Evolutionary conservation across 2,329 filamentous ascomycete genomes (phyloP), one percentile per base, ranked within the genome.

Genomic region (Exophiala spinifera): DNA sequence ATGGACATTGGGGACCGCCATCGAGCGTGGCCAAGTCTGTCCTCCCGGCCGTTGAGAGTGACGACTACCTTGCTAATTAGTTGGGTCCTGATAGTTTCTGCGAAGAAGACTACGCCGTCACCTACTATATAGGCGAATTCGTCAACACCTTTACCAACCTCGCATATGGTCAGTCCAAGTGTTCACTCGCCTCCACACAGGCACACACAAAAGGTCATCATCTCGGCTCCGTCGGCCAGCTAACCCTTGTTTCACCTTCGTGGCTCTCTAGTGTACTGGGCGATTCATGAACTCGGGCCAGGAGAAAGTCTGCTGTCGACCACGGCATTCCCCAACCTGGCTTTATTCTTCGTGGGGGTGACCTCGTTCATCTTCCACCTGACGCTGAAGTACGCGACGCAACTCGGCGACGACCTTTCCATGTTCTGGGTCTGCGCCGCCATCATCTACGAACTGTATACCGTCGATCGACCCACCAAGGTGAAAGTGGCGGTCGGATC

Each of bases 121-220:
- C 57, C 1, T 57, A 57, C 37, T 67, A 62, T 40, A 53, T 66
- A 21, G 65, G 61, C 17, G 65, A 68, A 43, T 64, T 68, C 19
- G 57, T 67, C 53, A 68, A 67, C 50, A 66, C 56, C n/a, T 55
- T 68, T 23, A 64, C 64, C 4, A 67, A 67, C 42, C 36, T 67
- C 1, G 55, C 57, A 47, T 68, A 68, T 34, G 59, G 59, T 61
- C 15, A 17, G 55, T 37, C n/a, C 7, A 14, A 19, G 4, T 31
- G 28, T 31, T 11, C 6, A 31, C 28, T n/a, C n/a, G n/a, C n/a
- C n/a, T n/a, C n/a, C n/a, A n/a, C n/a, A n/a, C n/a, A n/a, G n/a
- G n/a, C n/a, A n/a, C n/a, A n/a, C n/a, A n/a, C n/a, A n/a, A 11
- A 31, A 31, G 28, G 3, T 31, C 28, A 25, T 25, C 23, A 25